Evolutionary conservation across 176 grass and related monocot genomes (phyloP), one percentile per base, ranked within the genome.

Genomic region (Chrysopogon serrulatus): DNA sequence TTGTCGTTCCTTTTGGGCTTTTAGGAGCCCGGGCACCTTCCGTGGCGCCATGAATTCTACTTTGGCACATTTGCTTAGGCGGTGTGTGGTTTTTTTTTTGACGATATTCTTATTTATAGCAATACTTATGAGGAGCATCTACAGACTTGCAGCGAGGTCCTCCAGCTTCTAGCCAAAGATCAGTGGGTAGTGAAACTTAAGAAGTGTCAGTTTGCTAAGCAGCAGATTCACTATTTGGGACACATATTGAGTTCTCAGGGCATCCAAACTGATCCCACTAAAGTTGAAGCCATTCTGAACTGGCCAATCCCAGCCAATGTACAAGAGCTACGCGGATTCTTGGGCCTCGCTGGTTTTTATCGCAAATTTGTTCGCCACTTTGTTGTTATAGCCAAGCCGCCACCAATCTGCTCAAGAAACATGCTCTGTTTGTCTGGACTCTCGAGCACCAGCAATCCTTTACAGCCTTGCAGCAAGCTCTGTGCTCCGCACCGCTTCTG

Each of bases 381-480:
- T 9, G 49, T 2, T 7, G 5, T 54, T 0, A 21, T 54, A 2
- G 12, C 13, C 5, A 21, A 8, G 12, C 49, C 49, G 0, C 8
- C 6, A 54, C 49, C 0, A 4, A 54, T 2, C 19, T 54, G 1
- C 6, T 54, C 0, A 54, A 23, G 8, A 54, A 54, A 19, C 1
- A 8, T 4, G 2, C 19, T 8, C 6, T 54, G 0, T 54, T 54
- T 8, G 3, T 23, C 0, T 54, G 49, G 49, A 8, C 49, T 8
- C 0, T 1, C 2, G 19, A 8, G 0, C 49, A 54, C 23, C 19
- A 54, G 1, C 3, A 8, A 0, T 1, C 49, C 0, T 54, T 54
- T 9, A 0, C 8, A 1, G 1, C 19, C 0, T 4, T 54, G 1
- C 6, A 54, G 49, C 5, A 8, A 1, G 49, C 49, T 4, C 8